Base-by-base conservation (phyloP, 140 eudicot genomes). In the Ambrosia hybrid region DNA sequence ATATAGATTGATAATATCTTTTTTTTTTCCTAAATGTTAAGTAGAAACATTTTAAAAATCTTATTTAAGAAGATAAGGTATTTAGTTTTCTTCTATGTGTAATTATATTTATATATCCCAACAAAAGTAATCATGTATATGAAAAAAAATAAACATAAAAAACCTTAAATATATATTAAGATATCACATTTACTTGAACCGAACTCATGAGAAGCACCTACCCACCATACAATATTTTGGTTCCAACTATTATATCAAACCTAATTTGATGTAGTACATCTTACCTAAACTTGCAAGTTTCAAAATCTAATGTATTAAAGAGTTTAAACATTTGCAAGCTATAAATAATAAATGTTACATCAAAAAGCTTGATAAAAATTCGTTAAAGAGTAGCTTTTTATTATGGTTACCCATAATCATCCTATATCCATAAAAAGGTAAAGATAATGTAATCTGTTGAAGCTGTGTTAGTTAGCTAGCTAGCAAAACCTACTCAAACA, bases 241-340 rank as follows among this genome's bases (percentile, higher is more conserved):
- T 62, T 63, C 77, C 72, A 71, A 79, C 83, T 73, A 49, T 79
- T 73, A 65, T 49, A 13, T 79, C 78, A 79, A 72, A 79, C 83
- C 83, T 66, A 79, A 79, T 58, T 57, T 73, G 79, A 73, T 79
- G 79, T 79, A 12, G 33, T 41, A 57, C 83, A 66, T 10, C 66
- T 79, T 73, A 79, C 83, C 79, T 72, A 79, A 79, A 78, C 70
- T 43, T 72, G 57, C 74, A 34, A 78, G 37, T 73, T 72, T 73
- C 83, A 73, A 66, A 48, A 60, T 49, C 14, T 38, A 66, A 65
- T 72, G 39, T 72, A 41, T 63, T 2, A 36, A 71, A 48, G 36
- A 57, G 45, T 13, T 33, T 67, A n/a, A 26, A 2, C 38, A n/a
- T 63, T 66, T 26, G 39, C 36, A 74, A 52, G 33, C 52, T 33